phyloP scores from a whole-genome alignment of 1,284 basidiomycete genomes.

The Trametes hirsuta region DNA sequence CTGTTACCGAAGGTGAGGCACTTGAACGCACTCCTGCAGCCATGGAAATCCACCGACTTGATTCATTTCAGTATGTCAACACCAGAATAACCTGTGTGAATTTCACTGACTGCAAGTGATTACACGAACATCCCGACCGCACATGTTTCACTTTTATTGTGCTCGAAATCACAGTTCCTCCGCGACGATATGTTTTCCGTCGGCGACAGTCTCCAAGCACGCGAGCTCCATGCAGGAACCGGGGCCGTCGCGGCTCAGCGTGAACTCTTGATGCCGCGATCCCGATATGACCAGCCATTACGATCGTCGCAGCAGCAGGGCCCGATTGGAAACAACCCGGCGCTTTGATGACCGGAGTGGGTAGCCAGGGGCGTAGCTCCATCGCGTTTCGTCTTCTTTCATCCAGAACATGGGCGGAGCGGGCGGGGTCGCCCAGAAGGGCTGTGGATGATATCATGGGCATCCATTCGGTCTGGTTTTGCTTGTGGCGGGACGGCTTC shows the following conservation, averaged over 20 bases:
- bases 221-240: not conserved
- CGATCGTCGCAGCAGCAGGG: slow-evolving; percentile 15
- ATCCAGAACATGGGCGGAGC: not conserved
- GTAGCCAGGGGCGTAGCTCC: not conserved
- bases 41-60: too few relatives aligned
- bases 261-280: slow-evolving; percentile 3
- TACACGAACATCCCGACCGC: too few relatives aligned
- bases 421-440: not conserved
- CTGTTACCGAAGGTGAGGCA: too few relatives aligned
- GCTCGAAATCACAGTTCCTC: too few relatives aligned
- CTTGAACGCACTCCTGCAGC: too few relatives aligned
- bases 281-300: slow-evolving; percentile 6
- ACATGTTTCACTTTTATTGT: too few relatives aligned
- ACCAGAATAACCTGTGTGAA: too few relatives aligned
- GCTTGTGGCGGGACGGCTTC: too few relatives aligned
- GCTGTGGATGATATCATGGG: not conserved
- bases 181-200: not conserved
- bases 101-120: too few relatives aligned
- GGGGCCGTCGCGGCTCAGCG: not conserved
- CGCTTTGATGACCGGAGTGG: slow-evolving; percentile 22
- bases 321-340: slow-evolving; percentile 11
- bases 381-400: slow-evolving; percentile 9
- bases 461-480: too few relatives aligned
- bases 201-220: not conserved
- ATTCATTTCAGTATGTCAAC: too few relatives aligned